A percentile compares a stretch with the other conserved stretches of the same genome.
Evolutionary conservation across 2,329 filamentous ascomycete genomes (phyloP).

Genomic region (Lasiodiplodia theobromae): DNA sequence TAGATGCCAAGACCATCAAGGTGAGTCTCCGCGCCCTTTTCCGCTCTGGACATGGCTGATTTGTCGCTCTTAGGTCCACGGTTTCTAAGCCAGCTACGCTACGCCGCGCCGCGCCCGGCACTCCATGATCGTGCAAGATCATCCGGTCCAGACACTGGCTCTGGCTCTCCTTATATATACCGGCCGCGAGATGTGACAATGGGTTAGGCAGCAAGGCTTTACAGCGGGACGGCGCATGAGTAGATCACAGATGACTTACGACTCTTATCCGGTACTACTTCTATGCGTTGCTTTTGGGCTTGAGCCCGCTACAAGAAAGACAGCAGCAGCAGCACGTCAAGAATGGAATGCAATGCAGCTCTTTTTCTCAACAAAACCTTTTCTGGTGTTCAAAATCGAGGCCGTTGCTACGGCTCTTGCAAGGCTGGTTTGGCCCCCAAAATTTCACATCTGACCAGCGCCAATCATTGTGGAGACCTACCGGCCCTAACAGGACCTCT

Average conservation of each 20-base stretch:
- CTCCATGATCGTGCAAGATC: background rate
- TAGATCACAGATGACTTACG: constrained; percentile 21
- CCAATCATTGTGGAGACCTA: background rate
- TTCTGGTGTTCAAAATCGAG: background rate
- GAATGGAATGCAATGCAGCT: constrained; percentile 18
- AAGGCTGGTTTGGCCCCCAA: background rate
- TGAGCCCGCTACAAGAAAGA: background rate
- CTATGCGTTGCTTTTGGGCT: constrained; percentile 19
- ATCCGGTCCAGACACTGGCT: constrained; percentile 10
- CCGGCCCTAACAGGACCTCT: background rate
- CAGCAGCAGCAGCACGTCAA: background rate
- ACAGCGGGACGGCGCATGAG: constrained; percentile 2
- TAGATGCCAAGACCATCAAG: constrained; percentile 98
- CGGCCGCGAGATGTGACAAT: constrained; percentile 2
- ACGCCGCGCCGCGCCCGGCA: constrained; percentile 25
- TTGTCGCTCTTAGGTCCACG: constrained; percentile 58
- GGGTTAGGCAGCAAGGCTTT: constrained; percentile 7
- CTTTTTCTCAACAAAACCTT: background rate
- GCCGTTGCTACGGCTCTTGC: background rate
- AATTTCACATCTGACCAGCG: background rate
- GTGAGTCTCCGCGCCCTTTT: constrained; percentile 55
- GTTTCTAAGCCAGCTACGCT: constrained; percentile 60
- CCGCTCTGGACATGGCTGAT: background rate
- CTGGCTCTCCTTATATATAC: constrained; percentile 5
- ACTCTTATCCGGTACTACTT: constrained; percentile 18